phyloP scores from a whole-genome alignment of 2,329 filamentous ascomycete genomes.

The Aaosphaeria arxii region DNA sequence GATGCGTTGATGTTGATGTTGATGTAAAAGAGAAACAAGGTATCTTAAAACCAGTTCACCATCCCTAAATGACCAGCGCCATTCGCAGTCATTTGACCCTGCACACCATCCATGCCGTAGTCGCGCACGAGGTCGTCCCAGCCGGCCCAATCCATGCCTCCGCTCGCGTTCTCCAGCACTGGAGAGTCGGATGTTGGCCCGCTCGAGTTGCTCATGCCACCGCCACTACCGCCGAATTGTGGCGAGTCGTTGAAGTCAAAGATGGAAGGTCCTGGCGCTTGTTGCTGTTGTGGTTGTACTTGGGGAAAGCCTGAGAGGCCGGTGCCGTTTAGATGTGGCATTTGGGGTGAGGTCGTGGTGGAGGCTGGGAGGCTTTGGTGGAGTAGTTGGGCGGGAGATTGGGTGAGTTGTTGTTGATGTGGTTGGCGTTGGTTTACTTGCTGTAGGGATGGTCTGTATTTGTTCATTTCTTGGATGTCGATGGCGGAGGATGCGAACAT shows the following conservation, averaged over 20 bases:
- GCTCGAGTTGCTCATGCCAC: neutral
- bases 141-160: conserved; percentile 44
- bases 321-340: neutral
- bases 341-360: neutral
- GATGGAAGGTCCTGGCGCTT: too few relatives aligned
- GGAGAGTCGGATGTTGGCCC: conserved; percentile 14
- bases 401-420: neutral
- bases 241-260: conserved; percentile 19
- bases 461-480: neutral
- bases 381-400: neutral
- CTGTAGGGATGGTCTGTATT: too few relatives aligned
- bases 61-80: conserved; percentile 19
- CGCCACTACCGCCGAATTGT: conserved; percentile 2
- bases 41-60: conserved; percentile 21
- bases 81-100: conserved; percentile 6
- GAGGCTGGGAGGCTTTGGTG: neutral
- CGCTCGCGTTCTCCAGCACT: conserved; percentile 34
- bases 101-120: conserved; percentile 43
- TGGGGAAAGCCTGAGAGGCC: neutral
- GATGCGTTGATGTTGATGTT: too few relatives aligned
- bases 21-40: too few relatives aligned
- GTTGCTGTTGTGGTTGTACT: too few relatives aligned
- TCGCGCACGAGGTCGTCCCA: conserved; percentile 50
- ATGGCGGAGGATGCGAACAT: neutral
- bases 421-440: neutral